These are phyloP conservation scores for Buddleja alternifolia DNA, from an alignment of 257 asterid species.

Conservation along the genomic window DNA sequence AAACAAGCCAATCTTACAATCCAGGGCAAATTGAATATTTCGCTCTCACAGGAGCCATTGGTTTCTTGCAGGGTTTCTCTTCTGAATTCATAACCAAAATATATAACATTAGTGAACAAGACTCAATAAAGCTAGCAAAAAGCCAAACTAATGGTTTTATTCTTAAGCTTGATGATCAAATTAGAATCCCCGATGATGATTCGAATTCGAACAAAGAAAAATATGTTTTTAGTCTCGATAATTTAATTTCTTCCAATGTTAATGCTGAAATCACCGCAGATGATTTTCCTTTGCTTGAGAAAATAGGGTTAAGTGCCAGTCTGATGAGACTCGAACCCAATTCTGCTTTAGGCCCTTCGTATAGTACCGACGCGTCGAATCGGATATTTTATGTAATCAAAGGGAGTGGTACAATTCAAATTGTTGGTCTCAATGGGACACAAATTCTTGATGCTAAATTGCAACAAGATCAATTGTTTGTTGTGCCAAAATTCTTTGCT, in stretches of 20 bases:
- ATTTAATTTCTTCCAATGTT: neutral
- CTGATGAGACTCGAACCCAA: conserved; percentile 28
- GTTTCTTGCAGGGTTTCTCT: too few species aligned
- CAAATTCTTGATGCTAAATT: conserved; percentile 32
- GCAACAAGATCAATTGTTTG: conserved; percentile 38
- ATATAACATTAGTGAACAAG: too few species aligned
- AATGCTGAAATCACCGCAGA: conserved; percentile 3
- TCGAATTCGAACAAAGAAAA: neutral
- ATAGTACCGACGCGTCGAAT: too few species aligned
- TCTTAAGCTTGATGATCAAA: conserved; percentile 17
- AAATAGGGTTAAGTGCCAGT: conserved; percentile 34
- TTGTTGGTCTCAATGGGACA: conserved; percentile 41
- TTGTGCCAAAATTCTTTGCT: too few species aligned
- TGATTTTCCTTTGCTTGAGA: conserved; percentile 22
- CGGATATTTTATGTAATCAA: too few species aligned
- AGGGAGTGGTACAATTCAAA: too few species aligned
- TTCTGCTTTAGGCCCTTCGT: conserved; percentile 29
- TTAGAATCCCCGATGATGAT: conserved; percentile 28
- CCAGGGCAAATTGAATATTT: conserved; percentile 37
- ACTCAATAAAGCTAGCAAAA: conserved; percentile 27
- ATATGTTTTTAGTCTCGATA: conserved; percentile 10
- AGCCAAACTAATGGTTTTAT: conserved; percentile 36
- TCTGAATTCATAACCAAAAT: too few species aligned
- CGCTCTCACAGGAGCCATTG: too few species aligned
- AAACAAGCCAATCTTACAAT: conserved; percentile 26